Evolutionary conservation across 1,139 yeast species (phyloP), one percentile per base, ranked within the genome.

Genomic region (Maudiozyma humilis): DNA sequence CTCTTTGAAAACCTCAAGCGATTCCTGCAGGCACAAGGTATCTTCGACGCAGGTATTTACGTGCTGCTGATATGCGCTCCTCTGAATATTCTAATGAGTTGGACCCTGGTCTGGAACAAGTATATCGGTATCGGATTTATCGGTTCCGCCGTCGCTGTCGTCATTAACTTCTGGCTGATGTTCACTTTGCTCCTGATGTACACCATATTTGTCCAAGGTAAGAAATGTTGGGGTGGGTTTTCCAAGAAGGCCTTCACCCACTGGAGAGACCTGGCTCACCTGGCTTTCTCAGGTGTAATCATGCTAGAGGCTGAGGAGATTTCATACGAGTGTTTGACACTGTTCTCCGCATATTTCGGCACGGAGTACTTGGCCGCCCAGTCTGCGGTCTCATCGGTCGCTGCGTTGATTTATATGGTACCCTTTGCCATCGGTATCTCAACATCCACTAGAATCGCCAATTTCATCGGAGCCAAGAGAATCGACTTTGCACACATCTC

Each of bases 351-450:
- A 1, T 78, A 79, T 51, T 82, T 84, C 56, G 96, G 96, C 2
- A 83, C 94, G 0, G 73, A 76, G 3, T 85, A 83, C 43, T 67
- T 88, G 52, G 96, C 95, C 0, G 91, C 95, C 0, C 96, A 88
- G 62, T 82, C 94, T 39, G 89, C 94, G 0, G 80, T 85, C 0
- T 79, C 93, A 4, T 82, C 94, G 3, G 71, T 86, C 42, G 89
- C 91, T 0, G 82, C 93, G 1, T 67, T 88, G 43, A 69, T 87
- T 1, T 88, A 84, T 56, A 88, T 86, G 82, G 72, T 85, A 13
- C 95, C 96, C 13, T 88, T 88, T 69, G 91, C 96, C 0, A 77
- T 86, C 4, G 82, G 95, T 35, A 87, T 87, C 40, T 94, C 95
- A 0, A 73, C 89, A 0, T 81, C 94, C 0, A 87, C 95, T 0